Evolutionary conservation across 768 basidiomycete genomes (phyloP), one percentile per base, ranked within the genome.

Genomic region (Lentinus tigrinus): DNA sequence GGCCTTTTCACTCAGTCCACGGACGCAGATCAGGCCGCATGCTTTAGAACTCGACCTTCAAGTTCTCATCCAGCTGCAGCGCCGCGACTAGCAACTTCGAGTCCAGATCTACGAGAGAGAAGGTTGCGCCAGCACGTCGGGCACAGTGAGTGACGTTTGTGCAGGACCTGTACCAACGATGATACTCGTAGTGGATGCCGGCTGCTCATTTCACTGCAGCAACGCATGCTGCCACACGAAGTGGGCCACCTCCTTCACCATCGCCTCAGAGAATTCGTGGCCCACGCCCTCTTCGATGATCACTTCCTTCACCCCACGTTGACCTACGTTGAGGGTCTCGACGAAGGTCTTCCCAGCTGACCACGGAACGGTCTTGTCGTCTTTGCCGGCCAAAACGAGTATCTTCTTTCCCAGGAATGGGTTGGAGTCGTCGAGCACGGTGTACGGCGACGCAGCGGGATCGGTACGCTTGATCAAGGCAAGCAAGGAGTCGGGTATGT

Each of bases 391-490:
- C 3, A 95, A 70, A 3, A 89, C 84, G 5, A 95, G 77, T 14
- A 95, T 78, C 65, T 84, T 83, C 75, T 92, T 93, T 1, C 84
- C 86, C 4, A 77, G 57, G 69, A 89, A 93, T 1, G 86, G 83
- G 61, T 88, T 88, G 10, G 69, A 63, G 1, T 51, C 58, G 34
- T 74, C 77, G 2, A 56, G 59, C 19, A 75, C 70, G 13, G 72
- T 65, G 60, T 78, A 82, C 4, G 81, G 72, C 37, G 75, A 72
- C 3, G 67, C 70, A 3, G 70, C 77, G 0, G 85, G 82, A 61
- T 85, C 82, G 26, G 74, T 61, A 16, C 63, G 66, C 38, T 71
- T 60, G n/a, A 91, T 75, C 42, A 84, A 70, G 17, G 70, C 70
- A 28, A 78, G 71, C 37, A 89, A 70, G 14, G 79, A 77, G 13